These are phyloP conservation scores for Dactylorhiza incarnata DNA, from an alignment of 106 monocot species.

Conservation along the genomic window DNA sequence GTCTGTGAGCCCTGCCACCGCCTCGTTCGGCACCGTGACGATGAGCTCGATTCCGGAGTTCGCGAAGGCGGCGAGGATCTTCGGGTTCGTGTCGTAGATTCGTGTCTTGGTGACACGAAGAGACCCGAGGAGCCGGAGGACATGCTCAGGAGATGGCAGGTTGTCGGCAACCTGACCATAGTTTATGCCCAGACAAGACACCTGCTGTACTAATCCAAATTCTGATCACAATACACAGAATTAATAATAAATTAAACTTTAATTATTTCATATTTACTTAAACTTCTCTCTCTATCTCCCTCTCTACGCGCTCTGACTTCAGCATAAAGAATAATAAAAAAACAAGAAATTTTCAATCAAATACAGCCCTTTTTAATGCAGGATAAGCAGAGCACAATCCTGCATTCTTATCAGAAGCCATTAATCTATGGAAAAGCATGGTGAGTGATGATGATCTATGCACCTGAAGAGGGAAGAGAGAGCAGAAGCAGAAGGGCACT, in stretches of 20 bases:
- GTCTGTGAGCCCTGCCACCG: conserved; percentile 29
- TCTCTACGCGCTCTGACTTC: neutral
- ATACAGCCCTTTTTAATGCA: neutral
- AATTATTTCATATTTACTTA: neutral
- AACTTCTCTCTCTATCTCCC: neutral
- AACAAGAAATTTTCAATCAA: neutral
- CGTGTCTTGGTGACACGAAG: conserved; percentile 50
- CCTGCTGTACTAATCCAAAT: conserved; percentile 20
- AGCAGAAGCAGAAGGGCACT: conserved; percentile 25
- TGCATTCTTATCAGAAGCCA: no score
- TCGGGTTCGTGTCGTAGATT: conserved; percentile 70
- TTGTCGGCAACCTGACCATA: conserved; percentile 79
- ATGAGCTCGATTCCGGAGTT: conserved; percentile 51
- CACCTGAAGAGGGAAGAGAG: conserved; percentile 50
- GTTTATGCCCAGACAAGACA: conserved; percentile 50
- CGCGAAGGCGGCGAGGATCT: conserved; percentile 52
- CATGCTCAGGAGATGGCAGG: conserved; percentile 48
- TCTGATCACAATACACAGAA: conserved; percentile 27
- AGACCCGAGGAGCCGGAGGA: conserved; percentile 32
- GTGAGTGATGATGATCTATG: neutral
- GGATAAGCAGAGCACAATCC: neutral
- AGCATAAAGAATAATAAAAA: no score
- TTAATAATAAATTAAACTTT: neutral
- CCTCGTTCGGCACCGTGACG: conserved; percentile 64
- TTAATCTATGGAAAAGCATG: no score